Base-by-base conservation (phyloP, 2,329 filamentous ascomycete species). In the Trichophaea hybrida region DNA sequence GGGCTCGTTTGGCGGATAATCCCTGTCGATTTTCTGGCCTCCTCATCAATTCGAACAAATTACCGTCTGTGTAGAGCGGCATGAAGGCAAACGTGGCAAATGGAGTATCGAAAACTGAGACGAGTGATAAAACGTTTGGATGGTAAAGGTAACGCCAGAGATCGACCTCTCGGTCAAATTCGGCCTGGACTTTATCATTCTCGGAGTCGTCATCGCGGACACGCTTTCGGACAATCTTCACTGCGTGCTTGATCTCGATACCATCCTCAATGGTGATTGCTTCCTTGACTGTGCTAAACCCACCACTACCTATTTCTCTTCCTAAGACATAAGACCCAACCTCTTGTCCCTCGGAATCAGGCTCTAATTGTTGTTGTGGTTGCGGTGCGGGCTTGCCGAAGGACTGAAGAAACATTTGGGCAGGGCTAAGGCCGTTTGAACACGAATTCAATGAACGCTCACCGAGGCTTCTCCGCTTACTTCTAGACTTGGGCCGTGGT, bases 81-180 rank as follows among this genome's bases (percentile, higher is more conserved):
- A 82, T 85, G 69, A 85, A 83, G 68, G 81, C 84, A 64, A 82
- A 85, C 0, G 81, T 84, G n/a, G 82, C 82, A 67, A 79, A 83
- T 50, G 83, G 78, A 12, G 80, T 83, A 64, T 82, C 81, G 69
- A 82, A 84, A 17, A 84, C 82, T 4, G 78, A 76, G 60, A 83
- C 75, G 6, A 85, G 74, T 0, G 79, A 77, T 34, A 85, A 71
- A 52, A 85, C 78, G 67, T 84, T 77, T 0, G 75, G 76, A 67
- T 85, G 81, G 58, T 77, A 77, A 48, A 85, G 72, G 66, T 81
- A 82, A 50, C 82, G 77, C 82, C 82, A 85, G 44, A 85, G 77
- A 48, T 79, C 77, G 50, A 85, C 79, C 72, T 85, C 82, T 62
- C 84, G 82, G 67, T 85, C 82, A 61, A 85, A 82, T 64, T 84